A percentile compares a stretch with the other conserved stretches of the same genome.
Evolutionary conservation across 1,139 yeast genomes (phyloP).

Genomic region (Wickerhamomyces sp.): DNA sequence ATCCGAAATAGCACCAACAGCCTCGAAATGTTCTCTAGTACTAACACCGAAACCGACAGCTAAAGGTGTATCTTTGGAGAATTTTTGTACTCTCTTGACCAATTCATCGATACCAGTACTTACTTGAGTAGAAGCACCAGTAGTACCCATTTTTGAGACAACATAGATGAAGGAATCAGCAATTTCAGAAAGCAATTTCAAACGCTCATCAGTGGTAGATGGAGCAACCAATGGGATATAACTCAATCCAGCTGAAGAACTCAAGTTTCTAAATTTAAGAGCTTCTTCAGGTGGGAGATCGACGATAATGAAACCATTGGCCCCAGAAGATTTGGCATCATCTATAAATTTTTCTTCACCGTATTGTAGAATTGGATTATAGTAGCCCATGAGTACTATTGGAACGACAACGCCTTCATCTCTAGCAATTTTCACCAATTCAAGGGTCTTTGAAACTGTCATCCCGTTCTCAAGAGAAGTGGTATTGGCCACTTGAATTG

Average conservation of each 20-base stretch:
- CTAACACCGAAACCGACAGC: constrained; percentile 98
- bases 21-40: constrained; percentile 82
- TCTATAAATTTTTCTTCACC: constrained; percentile 82
- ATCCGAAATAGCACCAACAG: constrained; percentile 76
- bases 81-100: constrained; percentile 69
- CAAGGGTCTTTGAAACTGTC: constrained; percentile 63
- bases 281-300: constrained; percentile 99
- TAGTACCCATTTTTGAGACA: constrained; percentile 96
- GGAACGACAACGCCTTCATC: constrained; percentile 82
- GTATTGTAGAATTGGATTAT: constrained; percentile 85
- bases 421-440: constrained; percentile 72
- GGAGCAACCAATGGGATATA: constrained; percentile 96
- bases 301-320: constrained; percentile 89
- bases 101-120: constrained; percentile 62
- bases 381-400: constrained; percentile 92
- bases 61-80: constrained; percentile 73
- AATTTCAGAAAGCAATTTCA: constrained; percentile 69
- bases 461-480: constrained; percentile 79
- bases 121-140: constrained; percentile 77
- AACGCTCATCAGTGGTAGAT: constrained; percentile 86
- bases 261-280: constrained; percentile 69
- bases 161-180: constrained; percentile 96
- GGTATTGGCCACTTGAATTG: constrained; percentile 84
- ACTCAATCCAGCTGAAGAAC: constrained; percentile 66
- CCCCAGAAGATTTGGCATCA: constrained; percentile 84